Base-by-base conservation (phyloP, 768 basidiomycete genomes). In the Suillus cothurnatus region DNA sequence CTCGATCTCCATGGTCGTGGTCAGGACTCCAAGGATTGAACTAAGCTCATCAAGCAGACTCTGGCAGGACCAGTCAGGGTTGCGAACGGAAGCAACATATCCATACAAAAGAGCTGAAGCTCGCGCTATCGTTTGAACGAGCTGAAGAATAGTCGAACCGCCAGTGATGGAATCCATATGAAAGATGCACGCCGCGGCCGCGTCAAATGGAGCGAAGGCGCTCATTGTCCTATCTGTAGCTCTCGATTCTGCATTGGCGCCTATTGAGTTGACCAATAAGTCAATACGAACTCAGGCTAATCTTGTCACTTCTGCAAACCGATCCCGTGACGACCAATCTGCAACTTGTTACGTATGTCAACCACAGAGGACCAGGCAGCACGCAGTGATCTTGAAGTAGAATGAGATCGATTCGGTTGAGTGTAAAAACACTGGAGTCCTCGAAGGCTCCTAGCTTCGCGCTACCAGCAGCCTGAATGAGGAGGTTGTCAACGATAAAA, bases 121-220 rank as follows among this genome's bases (percentile, higher is more conserved):
- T 53, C 4, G 17, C 28, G 4, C 38, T 6, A 3, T 50, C 1
- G 61, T 50, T 41, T 64, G 49, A 17, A 61, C 34, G 26, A 50
- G 26, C 26, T 61, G 64, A 28, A 64, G 12, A 26, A 64, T 38
- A 4, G 58, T 49, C 3, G 36, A 3, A 57, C 34, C 23, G 8
- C 56, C 26, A 17, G 36, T 57, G 56, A 57, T 26, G 23, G 60
- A 49, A 61, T 61, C 60, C 28, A 61, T 61, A 19, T 31, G 28
- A 3, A 8, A 41, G 14, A 41, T 7, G 7, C 15, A 36, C 21
- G 3, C 7, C 36, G 3, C 4, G 36, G 36, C 36, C 12, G 12
- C 4, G 12, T 39, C 17, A 6, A 45, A n/a, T 7, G 1, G 31
- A 17, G 36, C 21, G 3, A 19, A 38, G 41, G 58, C 36, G 39